Conservation (phyloP, 2,329 filamentous ascomycete species). For the Apiospora phragmitis region DNA sequence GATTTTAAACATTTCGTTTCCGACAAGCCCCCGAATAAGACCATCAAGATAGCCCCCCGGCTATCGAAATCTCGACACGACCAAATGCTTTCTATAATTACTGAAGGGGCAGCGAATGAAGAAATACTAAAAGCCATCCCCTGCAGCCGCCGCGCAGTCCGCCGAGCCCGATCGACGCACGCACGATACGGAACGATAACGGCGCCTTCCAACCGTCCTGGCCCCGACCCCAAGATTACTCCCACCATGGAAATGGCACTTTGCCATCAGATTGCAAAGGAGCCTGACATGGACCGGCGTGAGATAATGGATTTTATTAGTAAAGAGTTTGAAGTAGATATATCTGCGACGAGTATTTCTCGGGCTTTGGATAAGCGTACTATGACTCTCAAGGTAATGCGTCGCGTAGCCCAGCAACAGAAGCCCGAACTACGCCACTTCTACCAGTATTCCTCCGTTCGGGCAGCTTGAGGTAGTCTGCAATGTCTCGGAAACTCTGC, state of each 20-base stretch:
- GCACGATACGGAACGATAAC: not conserved
- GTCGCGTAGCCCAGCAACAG: slow-evolving; percentile 12
- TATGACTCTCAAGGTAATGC: slow-evolving; percentile 14
- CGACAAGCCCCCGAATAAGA: not conserved
- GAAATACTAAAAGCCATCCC: not conserved
- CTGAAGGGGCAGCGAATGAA: not conserved
- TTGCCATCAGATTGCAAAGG: not conserved
- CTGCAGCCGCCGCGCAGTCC: not conserved
- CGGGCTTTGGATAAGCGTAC: too few relatives aligned
- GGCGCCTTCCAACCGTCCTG: not conserved
- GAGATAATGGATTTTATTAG: slow-evolving; percentile 11
- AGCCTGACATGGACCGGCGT: not conserved
- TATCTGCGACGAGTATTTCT: too few relatives aligned
- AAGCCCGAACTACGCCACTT: slow-evolving; percentile 14
- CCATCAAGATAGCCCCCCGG: not conserved
- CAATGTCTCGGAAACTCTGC: too few relatives aligned
- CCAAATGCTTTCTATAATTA: not conserved
- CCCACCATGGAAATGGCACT: not conserved
- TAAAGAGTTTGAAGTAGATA: slow-evolving; percentile 10
- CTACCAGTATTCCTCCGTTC: slow-evolving; percentile 5
- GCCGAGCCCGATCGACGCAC: not conserved
- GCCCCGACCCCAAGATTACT: not conserved
- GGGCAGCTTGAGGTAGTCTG: too few relatives aligned
- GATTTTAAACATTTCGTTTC: not conserved
- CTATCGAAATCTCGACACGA: not conserved